Evolutionary conservation across 495 filamentous ascomycete species (phyloP), one percentile per base, ranked within the genome.

Genomic region (Delitschia confertaspora): DNA sequence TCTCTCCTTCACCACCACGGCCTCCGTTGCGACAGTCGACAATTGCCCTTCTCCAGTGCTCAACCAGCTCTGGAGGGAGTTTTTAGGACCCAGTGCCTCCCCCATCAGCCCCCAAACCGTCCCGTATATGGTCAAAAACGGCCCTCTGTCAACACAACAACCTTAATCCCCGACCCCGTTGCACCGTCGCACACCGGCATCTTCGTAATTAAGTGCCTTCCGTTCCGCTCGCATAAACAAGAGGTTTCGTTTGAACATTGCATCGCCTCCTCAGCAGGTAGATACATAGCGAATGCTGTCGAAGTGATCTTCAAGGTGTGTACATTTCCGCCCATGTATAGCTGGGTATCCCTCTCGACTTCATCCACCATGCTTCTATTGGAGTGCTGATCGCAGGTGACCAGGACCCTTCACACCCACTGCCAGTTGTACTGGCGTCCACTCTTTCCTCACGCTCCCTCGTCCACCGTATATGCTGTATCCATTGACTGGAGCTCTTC

Each of bases 401-500:
- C 17, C 29, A 46, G 40, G 34, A 34, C 33, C 51, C 39, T 41
- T 55, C 34, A 20, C n/a, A n/a, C n/a, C n/a, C n/a, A 33, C 39
- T 45, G 52, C 52, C 52, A 55, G 45, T 24, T 29, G 22, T 2
- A 34, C 47, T 51, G 53, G 53, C 42, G 48, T 56, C 47, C 53
- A 45, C 37, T 56, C 53, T 22, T 51, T 56, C 41, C 42, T 34
- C 24, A 42, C 46, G 8, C 47, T 51, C 41, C 17, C 42, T 45
- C 41, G 34, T 31, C 36, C 30, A 21, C 22, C 30, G 13, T 23
- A 42, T 21, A 40, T 21, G 13, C 43, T 26, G 42, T 36, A 49
- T 51, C 48, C 53, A 56, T 56, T 45, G 53, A 51, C 48, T 56
- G 48, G 53, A 56, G 38, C n/a, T n/a, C 22, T 42, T 37, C 37